Evolutionary conservation across 1,139 yeast species (phyloP).

Genomic region (Nakaseomyces nivariensis): DNA sequence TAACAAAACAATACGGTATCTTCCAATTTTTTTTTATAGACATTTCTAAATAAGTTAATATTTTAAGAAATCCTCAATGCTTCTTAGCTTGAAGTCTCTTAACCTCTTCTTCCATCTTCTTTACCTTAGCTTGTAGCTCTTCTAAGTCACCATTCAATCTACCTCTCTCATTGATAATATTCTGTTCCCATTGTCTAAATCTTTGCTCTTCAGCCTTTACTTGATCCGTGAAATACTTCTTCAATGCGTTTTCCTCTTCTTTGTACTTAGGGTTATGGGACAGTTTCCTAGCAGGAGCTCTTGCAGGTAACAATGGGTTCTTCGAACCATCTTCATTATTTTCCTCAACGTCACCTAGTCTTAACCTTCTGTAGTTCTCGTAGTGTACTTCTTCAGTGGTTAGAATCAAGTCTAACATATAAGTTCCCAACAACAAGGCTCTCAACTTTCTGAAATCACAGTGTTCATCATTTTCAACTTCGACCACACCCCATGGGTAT

Average conservation of each 20-base stretch:
- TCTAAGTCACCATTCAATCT: conserved; percentile 90
- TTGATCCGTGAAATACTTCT: conserved; percentile 95
- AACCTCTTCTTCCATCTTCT: conserved; percentile 63
- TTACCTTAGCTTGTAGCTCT: conserved; percentile 68
- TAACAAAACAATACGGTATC: no score
- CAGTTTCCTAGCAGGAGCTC: conserved; percentile 33
- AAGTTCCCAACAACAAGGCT: conserved; percentile 78
- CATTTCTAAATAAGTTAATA: not conserved
- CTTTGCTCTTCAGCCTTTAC: conserved; percentile 95
- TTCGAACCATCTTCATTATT: conserved; percentile 8
- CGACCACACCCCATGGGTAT: conserved; percentile 96
- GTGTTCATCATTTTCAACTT: conserved; percentile 90
- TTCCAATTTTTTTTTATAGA: not conserved
- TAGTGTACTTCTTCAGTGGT: conserved; percentile 90
- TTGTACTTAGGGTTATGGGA: conserved; percentile 82
- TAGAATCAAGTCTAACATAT: conserved; percentile 79
- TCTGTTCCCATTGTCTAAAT: conserved; percentile 97
- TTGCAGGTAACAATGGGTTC: conserved; percentile 19
- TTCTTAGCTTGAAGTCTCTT: conserved; percentile 52
- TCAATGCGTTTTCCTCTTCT: conserved; percentile 91
- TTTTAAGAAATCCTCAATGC: not conserved
- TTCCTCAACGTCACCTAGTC: conserved; percentile 46
- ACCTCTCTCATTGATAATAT: conserved; percentile 88
- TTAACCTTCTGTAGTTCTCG: conserved; percentile 75
- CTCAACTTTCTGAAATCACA: conserved; percentile 93